These are phyloP conservation scores for Xerocomellus chrysenteron DNA, from an alignment of 768 basidiomycete genomes.

Conservation along the genomic window DNA sequence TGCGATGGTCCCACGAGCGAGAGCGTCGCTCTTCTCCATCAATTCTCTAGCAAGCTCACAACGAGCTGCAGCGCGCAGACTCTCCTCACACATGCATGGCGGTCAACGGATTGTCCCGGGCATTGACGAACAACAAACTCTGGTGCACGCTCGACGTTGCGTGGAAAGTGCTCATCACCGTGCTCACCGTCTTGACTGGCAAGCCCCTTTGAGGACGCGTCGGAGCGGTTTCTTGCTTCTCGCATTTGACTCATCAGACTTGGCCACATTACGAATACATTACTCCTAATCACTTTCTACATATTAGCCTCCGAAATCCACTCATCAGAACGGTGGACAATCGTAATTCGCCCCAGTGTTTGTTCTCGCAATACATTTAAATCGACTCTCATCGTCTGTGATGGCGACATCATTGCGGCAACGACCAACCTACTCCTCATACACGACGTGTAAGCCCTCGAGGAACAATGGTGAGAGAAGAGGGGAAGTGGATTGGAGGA, in stretches of 20 bases:
- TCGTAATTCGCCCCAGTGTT: slow-evolving; percentile 45
- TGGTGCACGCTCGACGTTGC: slow-evolving; percentile 49
- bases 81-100: slow-evolving; percentile 37
- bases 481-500: too few species aligned
- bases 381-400: slow-evolving; percentile 33
- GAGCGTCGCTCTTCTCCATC: slow-evolving; percentile 9
- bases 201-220: neutral
- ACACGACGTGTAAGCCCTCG: too few species aligned
- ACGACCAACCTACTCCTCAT: slow-evolving; percentile 47
- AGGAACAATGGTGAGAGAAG: too few species aligned
- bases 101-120: slow-evolving; percentile 50
- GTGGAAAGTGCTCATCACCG: slow-evolving; percentile 46
- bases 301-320: slow-evolving; percentile 73
- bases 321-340: slow-evolving; percentile 86
- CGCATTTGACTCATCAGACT: too few species aligned
- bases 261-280: too few species aligned
- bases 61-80: slow-evolving; percentile 15
- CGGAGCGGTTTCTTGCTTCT: too few species aligned
- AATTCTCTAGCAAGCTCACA: slow-evolving; percentile 9
- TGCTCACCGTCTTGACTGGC: slow-evolving; percentile 36
- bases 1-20: slow-evolving; percentile 23
- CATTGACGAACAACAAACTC: slow-evolving; percentile 43
- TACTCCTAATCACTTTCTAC: too few species aligned
- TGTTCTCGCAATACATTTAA: slow-evolving; percentile 91
- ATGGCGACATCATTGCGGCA: slow-evolving; percentile 97